phyloP scores from a whole-genome alignment of 1,139 yeast species.

The Hanseniaspora uvarum region DNA sequence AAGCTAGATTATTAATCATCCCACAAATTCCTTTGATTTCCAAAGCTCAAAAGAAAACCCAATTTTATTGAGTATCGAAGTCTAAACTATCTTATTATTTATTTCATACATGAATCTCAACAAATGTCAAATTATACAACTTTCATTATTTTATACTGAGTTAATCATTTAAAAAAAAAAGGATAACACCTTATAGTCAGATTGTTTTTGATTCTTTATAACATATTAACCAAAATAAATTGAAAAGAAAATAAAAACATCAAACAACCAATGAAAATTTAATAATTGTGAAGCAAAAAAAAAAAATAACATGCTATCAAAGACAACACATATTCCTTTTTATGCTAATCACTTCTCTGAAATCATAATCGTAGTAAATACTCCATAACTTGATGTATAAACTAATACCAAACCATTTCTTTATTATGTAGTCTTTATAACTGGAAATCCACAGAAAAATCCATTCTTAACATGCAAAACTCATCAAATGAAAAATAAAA shows the following conservation, averaged over 20 bases:
- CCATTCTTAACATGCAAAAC: neutral
- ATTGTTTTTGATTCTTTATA: neutral
- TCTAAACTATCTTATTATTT: neutral
- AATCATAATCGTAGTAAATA: neutral
- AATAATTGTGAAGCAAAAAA: neutral
- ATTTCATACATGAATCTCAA: slow-evolving; percentile 4
- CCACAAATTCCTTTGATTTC: neutral
- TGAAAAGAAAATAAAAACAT: neutral
- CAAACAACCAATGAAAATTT: neutral
- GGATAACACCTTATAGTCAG: neutral
- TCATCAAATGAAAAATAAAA: neutral
- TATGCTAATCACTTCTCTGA: neutral
- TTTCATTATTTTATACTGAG: neutral
- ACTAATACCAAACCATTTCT: slow-evolving; percentile 1
- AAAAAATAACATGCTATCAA: neutral
- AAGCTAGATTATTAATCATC: slow-evolving; percentile 9
- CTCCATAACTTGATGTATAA: neutral
- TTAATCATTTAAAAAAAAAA: neutral
- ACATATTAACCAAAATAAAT: neutral
- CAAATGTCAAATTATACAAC: neutral
- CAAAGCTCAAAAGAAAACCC: neutral
- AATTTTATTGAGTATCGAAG: neutral
- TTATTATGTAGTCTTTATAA: neutral
- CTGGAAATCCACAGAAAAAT: neutral
- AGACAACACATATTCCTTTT: neutral